Base-by-base conservation (phyloP, 768 basidiomycete genomes). In the Rossbeevera mucosa region DNA sequence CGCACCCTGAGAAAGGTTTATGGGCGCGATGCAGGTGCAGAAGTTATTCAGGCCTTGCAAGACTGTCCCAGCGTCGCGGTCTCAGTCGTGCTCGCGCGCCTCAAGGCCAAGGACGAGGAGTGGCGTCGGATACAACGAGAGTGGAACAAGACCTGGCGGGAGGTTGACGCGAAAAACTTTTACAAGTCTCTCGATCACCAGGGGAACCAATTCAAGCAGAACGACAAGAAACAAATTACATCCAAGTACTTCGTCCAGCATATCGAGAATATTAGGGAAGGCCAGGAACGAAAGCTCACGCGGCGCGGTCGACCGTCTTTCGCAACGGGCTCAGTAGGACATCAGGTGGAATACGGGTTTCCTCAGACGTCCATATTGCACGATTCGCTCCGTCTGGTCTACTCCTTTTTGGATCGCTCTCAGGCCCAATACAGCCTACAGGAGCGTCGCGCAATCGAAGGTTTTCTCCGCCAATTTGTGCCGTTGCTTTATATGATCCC, bases 151-250 rank as follows among this genome's bases (percentile, higher is more conserved):
- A 94, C 93, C 14, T 98, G 96, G 96, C 80, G 93, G 47, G 95
- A 97, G 67, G 88, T 94, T 45, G 93, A 99, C 62, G 86, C 87
- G 51, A 94, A 93, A 73, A 98, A 98, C 74, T 98, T 94, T 67
- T 95, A 96, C 83, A 97, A 95, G 72, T 87, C 88, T 26, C 83
- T 98, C 46, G 96, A 99, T 66, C 92, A 96, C 64, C 94, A 96
- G 68, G 94, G 93, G 16, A 89, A 91, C 68, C 83, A 79, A 53
- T 96, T 95, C 83, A 98, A 97, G 74, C 78, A 79, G 52, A 94
- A 92, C 68, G 96, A 99, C 77, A 97, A 97, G 81, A 91, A 91
- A 71, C 80, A 78, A 53, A 88, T 94, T 64, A 92, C 88, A 7
- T 78, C 88, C 40, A 94, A 91, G 65, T 73, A 84, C 57, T 90